Evolutionary conservation across 306 rosid species (phyloP), one percentile per base, ranked within the genome.

Genomic region (Neltuma alba): DNA sequence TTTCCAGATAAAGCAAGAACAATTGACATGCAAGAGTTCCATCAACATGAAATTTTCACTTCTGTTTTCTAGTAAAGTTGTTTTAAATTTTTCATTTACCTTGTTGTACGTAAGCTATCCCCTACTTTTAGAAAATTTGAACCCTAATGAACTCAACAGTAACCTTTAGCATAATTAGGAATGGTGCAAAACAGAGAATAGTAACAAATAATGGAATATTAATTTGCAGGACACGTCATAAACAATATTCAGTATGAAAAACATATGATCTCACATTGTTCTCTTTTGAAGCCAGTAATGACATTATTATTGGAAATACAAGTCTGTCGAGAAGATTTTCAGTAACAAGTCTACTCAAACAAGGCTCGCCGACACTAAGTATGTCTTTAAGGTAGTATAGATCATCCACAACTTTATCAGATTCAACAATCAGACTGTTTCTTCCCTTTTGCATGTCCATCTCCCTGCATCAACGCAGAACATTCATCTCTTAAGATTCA

Each of bases 381-480:
- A 89, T 88, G 85, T 89, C 98, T 79, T 89, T 91, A 7, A 93
- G 79, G 89, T 89, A 93, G 85, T 93, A 93, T 60, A 93, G 76
- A 80, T 91, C 91, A 72, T 91, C 94, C 20, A 80, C 66, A 73
- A 93, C 75, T 76, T 89, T 89, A 65, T 93, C 94, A 69, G 92
- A 84, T 83, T 88, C 93, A 72, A 87, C 80, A 79, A 87, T 81
- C 47, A 93, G 69, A 41, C 84, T 88, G 40, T 85, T 79, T 76
- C 87, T 88, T 74, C 85, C 88, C 76, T 84, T 83, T 52, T 75
- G 38, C 58, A 61, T 75, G 77, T 80, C 79, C 70, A 60, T 79
- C 81, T 85, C 89, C 90, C 93, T 93, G 94, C 85, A 83, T 78
- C 58, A 74, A 74, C 37, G 37, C 37, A 68, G 54, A 75, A 68